phyloP scores from a whole-genome alignment of 306 rosid species.

The Lathyrus sativus region DNA sequence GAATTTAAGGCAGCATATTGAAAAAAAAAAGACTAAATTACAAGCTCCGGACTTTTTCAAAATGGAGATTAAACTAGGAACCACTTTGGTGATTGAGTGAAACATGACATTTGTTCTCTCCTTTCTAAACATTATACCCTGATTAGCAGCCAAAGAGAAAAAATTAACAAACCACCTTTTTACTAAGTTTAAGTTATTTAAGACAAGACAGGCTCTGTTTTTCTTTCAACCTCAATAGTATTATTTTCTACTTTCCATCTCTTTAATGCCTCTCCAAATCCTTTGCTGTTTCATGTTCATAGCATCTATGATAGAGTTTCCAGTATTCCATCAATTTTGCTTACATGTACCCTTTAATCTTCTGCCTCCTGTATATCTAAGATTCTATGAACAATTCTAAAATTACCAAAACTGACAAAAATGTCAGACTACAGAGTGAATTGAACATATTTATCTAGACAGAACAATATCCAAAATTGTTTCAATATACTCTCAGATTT shows the following conservation, averaged over 20 bases:
- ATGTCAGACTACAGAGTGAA: conserved; percentile 31
- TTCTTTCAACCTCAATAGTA: conserved; percentile 52
- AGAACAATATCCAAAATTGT: conserved; percentile 29
- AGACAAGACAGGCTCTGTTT: conserved; percentile 43
- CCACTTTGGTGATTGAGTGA: background rate
- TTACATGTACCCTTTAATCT: conserved; percentile 35
- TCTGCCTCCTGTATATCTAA: conserved; percentile 48
- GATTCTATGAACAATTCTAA: background rate
- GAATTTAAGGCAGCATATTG: conserved; percentile 2
- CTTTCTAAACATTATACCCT: background rate
- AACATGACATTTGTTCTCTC: background rate
- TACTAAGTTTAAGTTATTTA: conserved; percentile 1
- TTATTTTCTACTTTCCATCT: conserved; percentile 50
- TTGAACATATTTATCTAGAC: background rate
- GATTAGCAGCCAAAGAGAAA: conserved; percentile 16
- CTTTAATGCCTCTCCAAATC: conserved; percentile 45
- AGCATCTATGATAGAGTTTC: conserved; percentile 38
- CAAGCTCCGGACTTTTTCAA: conserved; percentile 3
- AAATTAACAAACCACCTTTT: conserved; percentile 1
- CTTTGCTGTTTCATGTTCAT: conserved; percentile 40
- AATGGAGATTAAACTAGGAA: conserved; percentile 11
- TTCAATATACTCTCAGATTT: conserved; percentile 29
- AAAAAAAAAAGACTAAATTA: background rate
- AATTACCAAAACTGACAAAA: conserved; percentile 20
- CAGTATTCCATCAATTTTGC: conserved; percentile 34